Evolutionary conservation across 2,329 filamentous ascomycete genomes (phyloP).

Genomic region (Aspergillus costaricaensis): DNA sequence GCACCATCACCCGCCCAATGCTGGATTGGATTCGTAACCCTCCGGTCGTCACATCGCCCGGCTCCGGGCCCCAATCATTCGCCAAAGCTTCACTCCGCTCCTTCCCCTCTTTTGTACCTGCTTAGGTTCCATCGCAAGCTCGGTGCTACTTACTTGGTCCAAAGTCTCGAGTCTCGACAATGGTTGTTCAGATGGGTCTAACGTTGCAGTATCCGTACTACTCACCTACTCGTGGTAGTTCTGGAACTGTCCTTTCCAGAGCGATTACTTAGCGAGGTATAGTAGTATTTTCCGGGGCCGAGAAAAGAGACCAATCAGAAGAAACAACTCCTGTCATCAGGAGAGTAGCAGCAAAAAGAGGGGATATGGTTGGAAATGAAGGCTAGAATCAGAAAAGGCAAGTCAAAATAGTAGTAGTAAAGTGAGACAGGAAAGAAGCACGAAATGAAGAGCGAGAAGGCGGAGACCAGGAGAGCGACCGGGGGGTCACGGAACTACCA

Average conservation of each 20-base stretch:
- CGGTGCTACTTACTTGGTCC: not conserved
- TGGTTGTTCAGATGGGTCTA: not conserved
- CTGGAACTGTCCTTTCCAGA: conserved; percentile 8
- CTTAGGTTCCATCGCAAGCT: not conserved
- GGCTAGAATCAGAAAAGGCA: not conserved
- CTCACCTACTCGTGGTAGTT: not conserved
- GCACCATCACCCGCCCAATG: not conserved
- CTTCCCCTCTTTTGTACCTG: conserved; percentile 10
- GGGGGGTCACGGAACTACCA: conserved; percentile 19
- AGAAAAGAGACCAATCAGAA: not conserved
- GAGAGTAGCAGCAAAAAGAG: not conserved
- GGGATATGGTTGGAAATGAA: not conserved
- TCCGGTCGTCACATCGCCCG: not conserved
- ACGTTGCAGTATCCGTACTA: not conserved
- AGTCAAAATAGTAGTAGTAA: not conserved
- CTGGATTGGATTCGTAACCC: not conserved
- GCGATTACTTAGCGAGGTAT: not conserved
- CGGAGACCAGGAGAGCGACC: conserved; percentile 20
- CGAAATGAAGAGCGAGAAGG: conserved; percentile 3
- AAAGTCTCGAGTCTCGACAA: not conserved
- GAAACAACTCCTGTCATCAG: not conserved
- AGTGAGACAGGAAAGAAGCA: conserved; percentile 5
- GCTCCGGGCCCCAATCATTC: conserved; percentile 13
- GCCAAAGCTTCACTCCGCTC: conserved; percentile 14
- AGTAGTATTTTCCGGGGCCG: not conserved